A percentile compares a stretch with the other conserved stretches of the same genome.
Evolutionary conservation across 306 rosid genomes (phyloP).

Genomic region (Senna siamea): DNA sequence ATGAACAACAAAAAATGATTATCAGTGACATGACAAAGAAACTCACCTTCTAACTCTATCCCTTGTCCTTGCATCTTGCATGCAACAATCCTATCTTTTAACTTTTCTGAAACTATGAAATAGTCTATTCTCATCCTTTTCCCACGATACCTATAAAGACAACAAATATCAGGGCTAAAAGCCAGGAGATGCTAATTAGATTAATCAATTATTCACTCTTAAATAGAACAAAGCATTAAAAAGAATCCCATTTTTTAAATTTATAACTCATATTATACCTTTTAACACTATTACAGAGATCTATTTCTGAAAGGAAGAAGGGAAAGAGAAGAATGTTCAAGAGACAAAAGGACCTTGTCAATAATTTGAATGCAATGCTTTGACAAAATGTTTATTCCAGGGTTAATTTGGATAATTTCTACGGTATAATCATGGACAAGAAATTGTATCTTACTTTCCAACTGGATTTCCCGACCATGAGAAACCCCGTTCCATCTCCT

Average conservation of each 20-base stretch:
- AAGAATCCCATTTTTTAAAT: background rate
- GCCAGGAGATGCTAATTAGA: slow-evolving; percentile 21
- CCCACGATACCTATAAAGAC: slow-evolving; percentile 85
- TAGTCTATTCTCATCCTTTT: slow-evolving; percentile 98
- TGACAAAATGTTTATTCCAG: slow-evolving; percentile 21
- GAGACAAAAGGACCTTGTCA: background rate
- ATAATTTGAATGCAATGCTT: slow-evolving; percentile 14
- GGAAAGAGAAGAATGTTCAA: background rate
- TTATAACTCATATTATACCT: background rate
- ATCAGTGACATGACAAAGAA: slow-evolving; percentile 14
- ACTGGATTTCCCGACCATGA: slow-evolving; percentile 97
- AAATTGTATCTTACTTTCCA: slow-evolving; percentile 71
- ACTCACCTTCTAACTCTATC: slow-evolving; percentile 80
- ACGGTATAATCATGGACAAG: slow-evolving; percentile 19
- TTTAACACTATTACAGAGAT: slow-evolving; percentile 8
- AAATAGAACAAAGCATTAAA: slow-evolving; percentile 4
- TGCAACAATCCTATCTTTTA: slow-evolving; percentile 70
- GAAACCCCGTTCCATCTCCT: slow-evolving; percentile 87
- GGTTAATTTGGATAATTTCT: slow-evolving; percentile 25
- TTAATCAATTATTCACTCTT: slow-evolving; percentile 24
- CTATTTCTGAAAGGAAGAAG: slow-evolving; percentile 9
- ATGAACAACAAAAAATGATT: slow-evolving; percentile 7
- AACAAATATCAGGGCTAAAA: slow-evolving; percentile 33
- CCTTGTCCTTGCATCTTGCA: slow-evolving; percentile 91
- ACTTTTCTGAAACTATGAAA: slow-evolving; percentile 67